phyloP scores from a whole-genome alignment of 441 rosid species.

The Populus hybrid region DNA sequence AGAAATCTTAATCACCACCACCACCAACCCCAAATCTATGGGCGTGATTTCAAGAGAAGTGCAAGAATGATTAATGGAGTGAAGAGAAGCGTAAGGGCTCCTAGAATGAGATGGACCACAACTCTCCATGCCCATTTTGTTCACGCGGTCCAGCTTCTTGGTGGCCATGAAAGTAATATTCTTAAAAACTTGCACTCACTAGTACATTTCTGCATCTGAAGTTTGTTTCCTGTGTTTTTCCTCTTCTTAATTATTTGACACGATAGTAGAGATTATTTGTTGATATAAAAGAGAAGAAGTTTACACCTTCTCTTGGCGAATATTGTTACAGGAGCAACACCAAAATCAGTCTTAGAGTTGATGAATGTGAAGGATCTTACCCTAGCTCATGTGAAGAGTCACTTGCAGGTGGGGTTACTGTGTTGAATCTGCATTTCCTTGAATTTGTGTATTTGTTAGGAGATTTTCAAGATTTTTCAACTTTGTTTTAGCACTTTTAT shows the following conservation, averaged over 20 bases:
- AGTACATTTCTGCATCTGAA: background rate
- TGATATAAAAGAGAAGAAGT: background rate
- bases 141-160: slow-evolving; percentile 96
- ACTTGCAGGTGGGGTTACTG: slow-evolving; percentile 77
- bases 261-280: background rate
- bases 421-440: slow-evolving; percentile 22
- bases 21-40: slow-evolving; percentile 59
- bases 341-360: slow-evolving; percentile 93
- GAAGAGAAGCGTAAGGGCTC: slow-evolving; percentile 78
- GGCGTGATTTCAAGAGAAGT: slow-evolving; percentile 74
- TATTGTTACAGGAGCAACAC: slow-evolving; percentile 80
- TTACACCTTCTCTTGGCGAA: background rate
- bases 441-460: slow-evolving; percentile 3
- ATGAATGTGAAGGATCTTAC: slow-evolving; percentile 99
- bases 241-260: background rate
- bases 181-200: background rate
- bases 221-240: background rate
- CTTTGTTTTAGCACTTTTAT: slow-evolving; percentile 20
- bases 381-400: slow-evolving; percentile 99
- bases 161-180: slow-evolving; percentile 89
- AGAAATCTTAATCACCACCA: slow-evolving; percentile 29
- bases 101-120: slow-evolving; percentile 98
- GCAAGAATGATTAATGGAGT: slow-evolving; percentile 38
- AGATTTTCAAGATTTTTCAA: slow-evolving; percentile 18
- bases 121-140: slow-evolving; percentile 94